Evolutionary conservation across 495 filamentous ascomycete genomes (phyloP).

Genomic region (Trypethelium eluteriae): DNA sequence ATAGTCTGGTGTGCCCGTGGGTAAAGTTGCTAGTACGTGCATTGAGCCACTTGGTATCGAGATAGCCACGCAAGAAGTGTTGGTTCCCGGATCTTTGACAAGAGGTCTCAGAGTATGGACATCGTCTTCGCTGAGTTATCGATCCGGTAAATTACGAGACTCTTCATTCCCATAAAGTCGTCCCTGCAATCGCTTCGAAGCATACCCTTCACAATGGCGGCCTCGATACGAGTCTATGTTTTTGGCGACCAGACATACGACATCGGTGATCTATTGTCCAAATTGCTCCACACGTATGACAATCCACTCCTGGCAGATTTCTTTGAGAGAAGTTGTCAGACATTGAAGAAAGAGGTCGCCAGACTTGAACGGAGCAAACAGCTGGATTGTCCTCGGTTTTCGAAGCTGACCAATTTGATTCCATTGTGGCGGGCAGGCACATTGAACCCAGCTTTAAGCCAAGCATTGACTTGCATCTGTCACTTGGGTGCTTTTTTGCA

Average conservation of each 20-base stretch:
- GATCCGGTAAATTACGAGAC: too few relatives aligned
- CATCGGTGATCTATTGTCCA: background rate
- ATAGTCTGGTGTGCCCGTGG: too few relatives aligned
- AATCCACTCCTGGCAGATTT: slow-evolving; percentile 7
- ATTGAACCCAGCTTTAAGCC: slow-evolving; percentile 14
- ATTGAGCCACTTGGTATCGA: too few relatives aligned
- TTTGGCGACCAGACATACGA: slow-evolving; percentile 18
- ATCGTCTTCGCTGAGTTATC: background rate
- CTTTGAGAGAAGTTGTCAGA: slow-evolving; percentile 9
- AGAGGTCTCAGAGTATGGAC: too few relatives aligned
- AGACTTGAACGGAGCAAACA: background rate
- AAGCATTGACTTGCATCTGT: slow-evolving; percentile 12
- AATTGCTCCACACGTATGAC: slow-evolving; percentile 12
- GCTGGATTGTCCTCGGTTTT: slow-evolving; percentile 9
- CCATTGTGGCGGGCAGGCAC: slow-evolving; percentile 10
- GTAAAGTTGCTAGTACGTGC: too few relatives aligned
- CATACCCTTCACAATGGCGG: slow-evolving; percentile 9
- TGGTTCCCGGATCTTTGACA: too few relatives aligned
- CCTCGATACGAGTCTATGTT: slow-evolving; percentile 9
- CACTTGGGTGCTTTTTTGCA: slow-evolving; percentile 7
- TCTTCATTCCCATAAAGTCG: background rate
- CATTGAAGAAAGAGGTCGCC: slow-evolving; percentile 6
- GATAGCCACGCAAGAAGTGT: too few relatives aligned
- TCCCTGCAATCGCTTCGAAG: background rate
- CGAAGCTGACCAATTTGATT: slow-evolving; percentile 6